Percentiles rank a stretch among this genome's conserved stretches.
Conservation (phyloP, 2,329 filamentous ascomycete species). For the Ascochyta viciae-villosae region DNA sequence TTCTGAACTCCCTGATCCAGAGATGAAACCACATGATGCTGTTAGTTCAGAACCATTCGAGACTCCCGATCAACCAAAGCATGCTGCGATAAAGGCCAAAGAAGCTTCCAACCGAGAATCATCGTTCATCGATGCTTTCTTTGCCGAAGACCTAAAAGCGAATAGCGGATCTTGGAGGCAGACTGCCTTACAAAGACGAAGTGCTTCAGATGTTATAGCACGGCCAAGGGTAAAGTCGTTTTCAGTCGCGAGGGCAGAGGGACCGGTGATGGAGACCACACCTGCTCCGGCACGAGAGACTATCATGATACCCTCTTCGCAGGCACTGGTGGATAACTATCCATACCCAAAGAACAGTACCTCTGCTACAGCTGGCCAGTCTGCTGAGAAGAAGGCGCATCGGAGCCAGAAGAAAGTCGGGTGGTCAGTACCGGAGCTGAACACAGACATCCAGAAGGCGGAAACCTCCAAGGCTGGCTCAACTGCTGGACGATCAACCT, state of each 20-base stretch:
- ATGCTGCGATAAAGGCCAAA: not conserved
- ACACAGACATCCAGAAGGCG: not conserved
- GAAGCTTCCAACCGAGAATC: slow-evolving; percentile 19
- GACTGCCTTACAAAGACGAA: slow-evolving; percentile 29
- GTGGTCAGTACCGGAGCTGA: not conserved
- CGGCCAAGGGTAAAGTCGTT: not conserved
- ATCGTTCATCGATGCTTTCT: slow-evolving; percentile 35
- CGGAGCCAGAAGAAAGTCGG: not conserved
- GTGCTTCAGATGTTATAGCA: not conserved
- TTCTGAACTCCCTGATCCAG: no score
- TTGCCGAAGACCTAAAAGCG: slow-evolving; percentile 18
- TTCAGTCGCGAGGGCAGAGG: not conserved
- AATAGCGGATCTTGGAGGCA: slow-evolving; percentile 33
- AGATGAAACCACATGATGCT: not conserved
- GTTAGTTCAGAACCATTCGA: not conserved
- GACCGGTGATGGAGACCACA: not conserved
- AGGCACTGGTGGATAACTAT: slow-evolving; percentile 15
- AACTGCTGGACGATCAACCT: slow-evolving; percentile 22
- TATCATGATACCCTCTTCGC: slow-evolving; percentile 14
- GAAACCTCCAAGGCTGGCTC: not conserved
- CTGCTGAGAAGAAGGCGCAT: not conserved
- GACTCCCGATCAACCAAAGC: not conserved
- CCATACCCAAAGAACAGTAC: slow-evolving; percentile 2
- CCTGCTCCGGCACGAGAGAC: not conserved
- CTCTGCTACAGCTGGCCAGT: not conserved